A percentile compares a stretch with the other conserved stretches of the same genome.
Conservation (phyloP, 108 stramenopile genomes). For the Licmophora abbreviata region DNA sequence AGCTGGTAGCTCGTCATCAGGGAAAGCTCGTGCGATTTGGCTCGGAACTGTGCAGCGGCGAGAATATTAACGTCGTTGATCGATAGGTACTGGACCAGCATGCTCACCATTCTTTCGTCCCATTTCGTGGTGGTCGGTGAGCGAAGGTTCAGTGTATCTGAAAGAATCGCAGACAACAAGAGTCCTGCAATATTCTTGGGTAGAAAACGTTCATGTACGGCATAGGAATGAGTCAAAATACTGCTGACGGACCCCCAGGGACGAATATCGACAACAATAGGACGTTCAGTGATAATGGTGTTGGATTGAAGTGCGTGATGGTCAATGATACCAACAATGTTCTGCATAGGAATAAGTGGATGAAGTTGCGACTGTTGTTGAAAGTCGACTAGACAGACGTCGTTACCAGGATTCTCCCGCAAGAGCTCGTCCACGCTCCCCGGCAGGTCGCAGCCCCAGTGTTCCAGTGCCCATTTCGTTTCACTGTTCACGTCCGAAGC, state of each 20-base stretch:
- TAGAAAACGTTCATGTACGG: slow-evolving; percentile 4
- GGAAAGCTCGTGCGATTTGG: slow-evolving; percentile 19
- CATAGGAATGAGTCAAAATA: slow-evolving; percentile 27
- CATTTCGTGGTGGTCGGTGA: slow-evolving; percentile 32
- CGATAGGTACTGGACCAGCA: slow-evolving; percentile 13
- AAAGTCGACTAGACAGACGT: slow-evolving; percentile 31
- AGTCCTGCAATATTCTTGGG: slow-evolving; percentile 20
- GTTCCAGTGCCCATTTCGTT: slow-evolving; percentile 18
- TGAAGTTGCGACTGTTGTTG: slow-evolving; percentile 27
- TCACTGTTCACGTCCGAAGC: slow-evolving; percentile 28
- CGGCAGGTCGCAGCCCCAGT: slow-evolving; percentile 14
- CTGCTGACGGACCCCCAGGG: slow-evolving; percentile 14
- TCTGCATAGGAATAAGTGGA: slow-evolving; percentile 8
- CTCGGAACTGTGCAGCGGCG: slow-evolving; percentile 21
- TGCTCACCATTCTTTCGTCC: slow-evolving; percentile 22
- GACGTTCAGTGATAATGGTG: slow-evolving; percentile 27
- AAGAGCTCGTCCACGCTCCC: slow-evolving; percentile 7
- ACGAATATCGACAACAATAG: slow-evolving; percentile 37
- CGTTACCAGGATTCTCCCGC: slow-evolving; percentile 3
- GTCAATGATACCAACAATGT: slow-evolving; percentile 33
- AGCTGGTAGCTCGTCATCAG: slow-evolving; percentile 15
- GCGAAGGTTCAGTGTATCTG: slow-evolving; percentile 35
- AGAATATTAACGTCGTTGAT: slow-evolving; percentile 15
- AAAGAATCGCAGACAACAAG: slow-evolving; percentile 24
- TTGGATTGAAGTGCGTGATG: slow-evolving; percentile 34